phyloP scores from a whole-genome alignment of 164 flowering plant genomes.

The Sextonia rubra region DNA sequence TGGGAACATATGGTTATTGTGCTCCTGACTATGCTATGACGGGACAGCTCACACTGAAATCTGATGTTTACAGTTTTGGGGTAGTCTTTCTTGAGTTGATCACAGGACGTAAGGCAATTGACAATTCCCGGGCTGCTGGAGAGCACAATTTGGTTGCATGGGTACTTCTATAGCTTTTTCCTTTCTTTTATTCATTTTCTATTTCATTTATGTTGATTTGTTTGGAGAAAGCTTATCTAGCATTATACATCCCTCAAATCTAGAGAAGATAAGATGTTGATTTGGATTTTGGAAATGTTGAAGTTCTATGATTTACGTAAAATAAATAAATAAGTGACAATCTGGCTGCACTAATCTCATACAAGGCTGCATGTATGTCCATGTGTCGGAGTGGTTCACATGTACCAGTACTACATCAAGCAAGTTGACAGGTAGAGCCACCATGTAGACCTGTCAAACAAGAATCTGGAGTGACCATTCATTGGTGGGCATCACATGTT shows the following conservation, averaged over 20 bases:
- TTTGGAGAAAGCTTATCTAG: neutral
- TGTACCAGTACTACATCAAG: too few relatives aligned
- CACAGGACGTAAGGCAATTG: slow-evolving; percentile 93
- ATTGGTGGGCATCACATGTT: too few relatives aligned
- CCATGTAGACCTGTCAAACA: too few relatives aligned
- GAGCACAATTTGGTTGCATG: slow-evolving; percentile 95
- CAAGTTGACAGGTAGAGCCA: too few relatives aligned
- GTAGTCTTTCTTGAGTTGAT: slow-evolving; percentile 91
- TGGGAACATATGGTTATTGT: slow-evolving; percentile 98
- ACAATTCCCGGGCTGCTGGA: slow-evolving; percentile 55
- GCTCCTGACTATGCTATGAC: slow-evolving; percentile 99
- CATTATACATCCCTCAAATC: neutral
- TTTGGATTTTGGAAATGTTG: neutral
- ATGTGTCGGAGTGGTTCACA: too few relatives aligned
- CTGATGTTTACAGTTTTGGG: slow-evolving; percentile 96
- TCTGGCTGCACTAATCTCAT: too few relatives aligned
- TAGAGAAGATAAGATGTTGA: neutral
- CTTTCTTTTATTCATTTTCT: neutral
- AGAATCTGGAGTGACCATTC: too few relatives aligned
- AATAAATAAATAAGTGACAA: too few relatives aligned
- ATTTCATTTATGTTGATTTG: neutral
- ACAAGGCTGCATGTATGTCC: too few relatives aligned
- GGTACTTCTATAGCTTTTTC: slow-evolving; percentile 36
- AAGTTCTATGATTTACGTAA: neutral
- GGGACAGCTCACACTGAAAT: slow-evolving; percentile 87